phyloP scores from a whole-genome alignment of 371 early-diverging fungal species.

The Mucor indicus region DNA sequence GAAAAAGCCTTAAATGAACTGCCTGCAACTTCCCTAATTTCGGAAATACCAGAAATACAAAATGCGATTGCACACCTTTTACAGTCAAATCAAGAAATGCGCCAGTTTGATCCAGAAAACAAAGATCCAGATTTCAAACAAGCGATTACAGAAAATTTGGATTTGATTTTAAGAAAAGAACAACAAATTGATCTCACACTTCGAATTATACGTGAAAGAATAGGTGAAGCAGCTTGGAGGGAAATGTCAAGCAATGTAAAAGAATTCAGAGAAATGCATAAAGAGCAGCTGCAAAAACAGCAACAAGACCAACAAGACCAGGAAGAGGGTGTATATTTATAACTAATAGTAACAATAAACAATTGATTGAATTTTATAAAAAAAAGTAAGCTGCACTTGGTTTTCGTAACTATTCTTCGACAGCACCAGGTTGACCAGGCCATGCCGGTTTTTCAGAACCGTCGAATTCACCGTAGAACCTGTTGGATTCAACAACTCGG shows the following conservation, averaged over 20 bases:
- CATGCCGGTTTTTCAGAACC: conserved; percentile 44
- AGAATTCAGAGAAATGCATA: conserved; percentile 25
- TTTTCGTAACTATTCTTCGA: neutral
- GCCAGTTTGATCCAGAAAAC: conserved; percentile 31
- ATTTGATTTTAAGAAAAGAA: conserved; percentile 34
- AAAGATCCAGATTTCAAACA: conserved; percentile 29
- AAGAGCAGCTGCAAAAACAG: conserved; percentile 3
- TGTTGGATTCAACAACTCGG: conserved; percentile 35
- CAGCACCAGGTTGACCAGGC: conserved; percentile 38
- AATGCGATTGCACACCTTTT: conserved; percentile 39
- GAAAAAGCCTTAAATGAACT: conserved; percentile 33
- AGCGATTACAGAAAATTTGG: conserved; percentile 38
- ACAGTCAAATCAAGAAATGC: conserved; percentile 38
- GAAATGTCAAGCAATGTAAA: conserved; percentile 38
- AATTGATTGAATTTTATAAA: neutral
- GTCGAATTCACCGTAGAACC: conserved; percentile 57
- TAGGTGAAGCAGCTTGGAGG: conserved; percentile 40
- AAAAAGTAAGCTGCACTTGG: neutral
- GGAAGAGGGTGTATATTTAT: conserved; percentile 17
- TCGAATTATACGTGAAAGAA: conserved; percentile 29
- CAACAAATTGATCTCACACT: conserved; percentile 33
- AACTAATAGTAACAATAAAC: neutral
- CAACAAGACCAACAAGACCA: neutral
- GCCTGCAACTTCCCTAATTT: conserved; percentile 31
- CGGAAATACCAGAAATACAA: conserved; percentile 40